Conservation (phyloP, 768 basidiomycete species). For the Boletus huronensis region DNA sequence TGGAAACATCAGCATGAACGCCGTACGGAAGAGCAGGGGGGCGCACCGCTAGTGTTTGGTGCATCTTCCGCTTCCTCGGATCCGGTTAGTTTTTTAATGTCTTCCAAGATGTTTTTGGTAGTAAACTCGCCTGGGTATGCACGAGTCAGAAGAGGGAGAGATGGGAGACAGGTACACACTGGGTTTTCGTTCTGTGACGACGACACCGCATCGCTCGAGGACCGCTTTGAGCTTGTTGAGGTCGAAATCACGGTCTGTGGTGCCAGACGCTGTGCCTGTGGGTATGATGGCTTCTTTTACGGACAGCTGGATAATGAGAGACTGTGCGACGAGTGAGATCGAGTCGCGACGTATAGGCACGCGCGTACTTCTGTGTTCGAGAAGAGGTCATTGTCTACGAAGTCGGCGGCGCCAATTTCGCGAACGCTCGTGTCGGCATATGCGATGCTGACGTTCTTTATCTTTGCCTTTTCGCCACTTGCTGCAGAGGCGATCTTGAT, state of each 20-base stretch:
- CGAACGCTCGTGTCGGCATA: constrained; percentile 88
- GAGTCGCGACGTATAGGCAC: neutral
- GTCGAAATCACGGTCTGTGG: constrained; percentile 81
- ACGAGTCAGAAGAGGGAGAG: neutral
- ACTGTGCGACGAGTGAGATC: constrained; percentile 44
- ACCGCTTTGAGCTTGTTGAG: constrained; percentile 82
- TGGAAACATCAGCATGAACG: neutral
- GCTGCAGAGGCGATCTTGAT: constrained; percentile 68
- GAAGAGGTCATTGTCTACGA: constrained; percentile 91
- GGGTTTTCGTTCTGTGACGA: constrained; percentile 85
- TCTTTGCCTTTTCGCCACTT: constrained; percentile 52
- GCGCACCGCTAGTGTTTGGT: constrained; percentile 12
- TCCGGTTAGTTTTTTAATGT: constrained; percentile 49
- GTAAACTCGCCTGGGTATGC: constrained; percentile 71
- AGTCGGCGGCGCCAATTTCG: constrained; percentile 86
- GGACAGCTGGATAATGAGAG: constrained; percentile 90
- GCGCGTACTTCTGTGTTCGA: constrained; percentile 83
- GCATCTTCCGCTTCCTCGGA: constrained; percentile 27
- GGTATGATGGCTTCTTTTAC: constrained; percentile 94
- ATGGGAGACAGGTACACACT: constrained; percentile 44
- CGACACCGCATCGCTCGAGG: constrained; percentile 85
- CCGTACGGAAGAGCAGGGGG: neutral
- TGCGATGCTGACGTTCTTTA: constrained; percentile 77
- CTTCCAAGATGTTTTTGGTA: constrained; percentile 73
- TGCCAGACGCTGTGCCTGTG: constrained; percentile 66